A percentile compares a stretch with the other conserved stretches of the same genome.
Conservation (phyloP, 192 early-diverging fungal species). For the Blastocladiella britannica region DNA sequence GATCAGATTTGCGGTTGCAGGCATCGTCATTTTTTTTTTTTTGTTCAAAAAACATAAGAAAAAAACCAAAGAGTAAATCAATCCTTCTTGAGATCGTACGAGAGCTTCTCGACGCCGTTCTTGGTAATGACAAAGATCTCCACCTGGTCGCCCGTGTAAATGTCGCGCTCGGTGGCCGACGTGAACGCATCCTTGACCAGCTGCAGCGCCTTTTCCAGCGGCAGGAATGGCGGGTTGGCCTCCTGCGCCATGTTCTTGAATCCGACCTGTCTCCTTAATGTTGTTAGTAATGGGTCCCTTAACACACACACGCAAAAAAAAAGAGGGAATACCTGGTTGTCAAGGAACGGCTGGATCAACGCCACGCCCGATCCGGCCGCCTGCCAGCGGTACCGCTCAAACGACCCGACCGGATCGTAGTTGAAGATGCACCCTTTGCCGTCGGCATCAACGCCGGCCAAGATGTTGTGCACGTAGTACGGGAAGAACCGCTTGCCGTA, state of each 20-base stretch:
- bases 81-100: conserved; percentile 73
- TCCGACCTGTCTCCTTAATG: conserved; percentile 51
- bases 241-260: conserved; percentile 31
- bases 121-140: conserved; percentile 75
- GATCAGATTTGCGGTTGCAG: too few species aligned
- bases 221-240: conserved; percentile 8
- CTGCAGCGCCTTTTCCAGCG: conserved; percentile 40
- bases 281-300: conserved; percentile 2
- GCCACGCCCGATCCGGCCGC: conserved; percentile 68
- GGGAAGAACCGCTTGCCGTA: conserved; percentile 92
- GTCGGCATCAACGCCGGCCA: conserved; percentile 74
- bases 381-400: conserved; percentile 49
- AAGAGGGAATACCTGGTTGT: conserved; percentile 53
- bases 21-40: too few species aligned
- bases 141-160: conserved; percentile 89
- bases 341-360: conserved; percentile 90
- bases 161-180: conserved; percentile 91
- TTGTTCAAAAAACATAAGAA: too few species aligned
- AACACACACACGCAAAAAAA: too few species aligned
- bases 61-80: too few species aligned
- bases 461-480: conserved; percentile 72
- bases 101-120: conserved; percentile 51
- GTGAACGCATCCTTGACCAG: conserved; percentile 92
- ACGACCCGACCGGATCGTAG: conserved; percentile 86
- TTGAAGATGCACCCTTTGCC: conserved; percentile 77